Base-by-base conservation (phyloP, 345 rosid genomes). In the Lenwebbia sp. region DNA sequence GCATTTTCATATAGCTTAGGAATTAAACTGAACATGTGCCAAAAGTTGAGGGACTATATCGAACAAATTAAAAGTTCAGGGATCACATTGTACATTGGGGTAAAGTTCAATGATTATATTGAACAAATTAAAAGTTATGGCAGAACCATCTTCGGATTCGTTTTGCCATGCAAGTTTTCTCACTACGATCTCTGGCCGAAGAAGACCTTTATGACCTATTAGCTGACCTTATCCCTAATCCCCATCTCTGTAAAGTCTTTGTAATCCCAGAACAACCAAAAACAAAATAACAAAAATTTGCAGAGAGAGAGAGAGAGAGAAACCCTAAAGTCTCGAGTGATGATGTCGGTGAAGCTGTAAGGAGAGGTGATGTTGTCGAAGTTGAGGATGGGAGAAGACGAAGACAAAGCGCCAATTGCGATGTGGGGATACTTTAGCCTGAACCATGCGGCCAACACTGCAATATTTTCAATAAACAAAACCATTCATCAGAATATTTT, bases 371-470 rank as follows among this genome's bases (percentile, higher is more conserved):
- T 92, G 82, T 92, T 89, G 88, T 94, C 95, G 37, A 96, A 95
- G 85, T 94, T 94, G 78, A 96, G 83, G 84, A 96, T 89, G 15
- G 98, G 98, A 40, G 98, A 94, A 10, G 96, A 95, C 44, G 98
- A 95, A 82, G 98, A 94, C 88, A 95, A 86, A n/a, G 98, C 96
- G 82, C 95, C 98, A 10, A 93, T 84, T 23, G 96, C 91, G 82
- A 94, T 88, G 87, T 95, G 98, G 7, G 98, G 96, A 86, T 96
- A 94, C 88, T 96, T 96, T 56, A 96, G 90, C 86, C 98, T 93
- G 86, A 96, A 96, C 98, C 98, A 94, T 5, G 98, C 94, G 37
- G 98, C 98, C 87, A 96, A 86, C 98, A 93, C 98, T 95, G 95
- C n/a, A 26, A 70, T 49, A 83, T 76, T 37, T 70, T 33, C 47